Base-by-base conservation (phyloP, 129 eudicot genomes). In the Apium graveolens region DNA sequence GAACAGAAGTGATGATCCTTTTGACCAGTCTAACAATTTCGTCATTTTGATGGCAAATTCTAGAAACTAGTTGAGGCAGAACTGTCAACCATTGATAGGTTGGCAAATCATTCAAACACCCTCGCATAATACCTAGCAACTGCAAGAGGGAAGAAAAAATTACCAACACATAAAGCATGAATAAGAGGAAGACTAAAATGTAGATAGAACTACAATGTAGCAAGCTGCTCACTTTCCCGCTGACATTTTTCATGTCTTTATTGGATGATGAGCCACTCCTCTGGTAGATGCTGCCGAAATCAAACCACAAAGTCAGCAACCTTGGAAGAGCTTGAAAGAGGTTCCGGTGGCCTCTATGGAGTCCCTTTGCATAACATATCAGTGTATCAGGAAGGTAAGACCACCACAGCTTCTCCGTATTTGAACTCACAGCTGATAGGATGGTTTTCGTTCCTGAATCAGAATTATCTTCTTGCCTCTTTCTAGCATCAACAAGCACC, bases 251-350 rank as follows among this genome's bases (percentile, higher is more conserved):
- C 88, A 96, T 82, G 69, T 95, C 97, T 83, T 87, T 92, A 82
- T 81, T 86, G 74, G 95, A 87, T 76, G 89, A 84, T 10, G 85
- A 76, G 76, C 85, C 84, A 80, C 90, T 86, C 81, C 89, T 80
- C 37, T 84, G 86, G 85, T 90, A 96, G 74, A 92, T 74, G 79
- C 89, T 88, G 66, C 99, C 99, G 76, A 96, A 92, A 81, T 96
- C 99, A 80, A 96, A 96, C 99, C 97, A 92, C 81, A 96, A 73
- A 43, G 99, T 96, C 81, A 96, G 81, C 90, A 96, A 83, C 86
- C 99, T 96, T 24, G 97, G 99, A 81, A 96, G 93, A 57, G 99
- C 99, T 78, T 92, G 99, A 85, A 92, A 96, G 27, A 96, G 97
- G 89, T 92, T 90, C 85, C 81, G 92, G 68, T 96, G 97, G 43